Base-by-base conservation (phyloP, 371 early-diverging fungal genomes). In the Mucor indicus region DNA sequence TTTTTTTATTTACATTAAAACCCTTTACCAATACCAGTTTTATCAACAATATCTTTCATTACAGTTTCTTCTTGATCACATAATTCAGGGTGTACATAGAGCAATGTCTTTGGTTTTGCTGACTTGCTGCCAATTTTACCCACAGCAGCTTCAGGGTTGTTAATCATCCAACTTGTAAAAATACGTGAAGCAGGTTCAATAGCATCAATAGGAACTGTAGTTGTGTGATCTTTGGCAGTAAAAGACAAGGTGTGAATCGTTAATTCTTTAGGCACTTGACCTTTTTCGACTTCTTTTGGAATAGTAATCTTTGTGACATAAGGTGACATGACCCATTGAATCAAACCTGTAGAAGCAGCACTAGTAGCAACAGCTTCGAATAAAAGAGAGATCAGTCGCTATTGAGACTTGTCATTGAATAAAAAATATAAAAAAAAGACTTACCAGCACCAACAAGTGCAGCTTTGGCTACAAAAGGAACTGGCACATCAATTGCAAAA, bases 271-370 rank as follows among this genome's bases (percentile, higher is more conserved):
- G 64, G 60, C n/a, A 60, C 7, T 21, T 49, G 27, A 15, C 35
- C 46, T 32, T 49, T 37, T 4, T 31, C 21, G 10, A 49, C 16
- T 13, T 21, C 39, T 2, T 46, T 38, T 8, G 61, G 56, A 1
- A 61, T 44, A 16, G 80, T 83, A 35, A 80, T 73, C 44, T 77
- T 79, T 22, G 80, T 76, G 21, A 83, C 83, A 51, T 83, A 83
- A 1, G 83, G 79, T 4, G 80, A 80, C 63, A 83, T 72, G 45
- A 80, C 79, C 83, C 83, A 83, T 38, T 83, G 80, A 23, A 83
- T 76, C 27, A 76, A 36, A 4, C 70, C 77, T 1, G 83, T 83
- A 0, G 83, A 83, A 17, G 83, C 77, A 38, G 77, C 75, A 57
- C 83, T 83, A 0, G 83, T 83, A 15, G 65, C 72, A 35, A 83